Base-by-base conservation (phyloP, 225 moss, liverwort and hornwort species). In the Pseudoscleropodium purum region DNA sequence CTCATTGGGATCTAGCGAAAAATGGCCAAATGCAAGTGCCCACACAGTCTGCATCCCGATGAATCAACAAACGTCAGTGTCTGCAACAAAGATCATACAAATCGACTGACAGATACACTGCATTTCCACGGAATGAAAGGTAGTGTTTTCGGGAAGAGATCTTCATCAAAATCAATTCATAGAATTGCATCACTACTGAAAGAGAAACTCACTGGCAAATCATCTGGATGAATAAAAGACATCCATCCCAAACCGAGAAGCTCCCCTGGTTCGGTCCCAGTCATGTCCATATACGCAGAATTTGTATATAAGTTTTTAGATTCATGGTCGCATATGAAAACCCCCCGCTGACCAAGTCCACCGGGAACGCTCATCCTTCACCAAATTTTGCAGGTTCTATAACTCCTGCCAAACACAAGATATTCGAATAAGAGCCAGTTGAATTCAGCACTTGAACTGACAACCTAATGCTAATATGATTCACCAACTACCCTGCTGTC, bases 201-300 rank as follows among this genome's bases (percentile, higher is more conserved):
- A 57, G 29, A 57, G 68, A 56, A 60, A 91, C 92, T 87, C 84
- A 93, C 93, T 34, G 93, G 93, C 72, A 93, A 82, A 85, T 93
- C 93, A 25, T 93, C 91, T 29, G 93, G 92, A 76, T 93, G 93
- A 63, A 93, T 82, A 67, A 90, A 93, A 81, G 93, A 93, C 67
- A 92, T 92, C 93, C 93, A 93, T 86, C 92, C 92, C 56, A 93
- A 81, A 65, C 93, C 93, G 56, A 93, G 93, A 75, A 93, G 90
- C 76, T 93, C 93, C 82, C 90, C 93, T 9, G 91, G 90, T 66
- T 88, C 85, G 63, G 80, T 79, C 36, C 93, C 93, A 45, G 92
- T 90, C 93, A 93, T 93, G 20, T 89, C 84, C 89, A 85, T 85
- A 10, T 93, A 93, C 63, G 92, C 92, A 51, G 91, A 74, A 79